Conservation (phyloP, 306 rosid genomes). For the Acacia confusa region DNA sequence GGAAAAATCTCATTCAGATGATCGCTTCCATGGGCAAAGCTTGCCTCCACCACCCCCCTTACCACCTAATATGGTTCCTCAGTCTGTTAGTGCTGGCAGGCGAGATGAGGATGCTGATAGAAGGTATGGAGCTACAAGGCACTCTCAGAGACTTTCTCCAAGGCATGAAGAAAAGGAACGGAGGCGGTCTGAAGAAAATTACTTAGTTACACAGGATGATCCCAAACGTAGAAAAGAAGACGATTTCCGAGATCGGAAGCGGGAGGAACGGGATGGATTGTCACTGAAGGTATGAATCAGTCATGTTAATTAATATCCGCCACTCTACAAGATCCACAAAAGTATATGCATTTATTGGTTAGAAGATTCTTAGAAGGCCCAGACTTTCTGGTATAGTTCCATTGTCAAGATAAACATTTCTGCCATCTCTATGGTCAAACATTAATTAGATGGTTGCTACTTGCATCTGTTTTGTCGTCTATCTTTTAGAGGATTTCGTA, state of each 20-base stretch:
- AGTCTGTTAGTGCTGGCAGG: slow-evolving; percentile 80
- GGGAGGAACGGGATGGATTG: slow-evolving; percentile 75
- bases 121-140: slow-evolving; percentile 84
- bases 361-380: not conserved
- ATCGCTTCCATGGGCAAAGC: slow-evolving; percentile 88
- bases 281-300: slow-evolving; percentile 63
- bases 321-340: slow-evolving; percentile 13
- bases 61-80: slow-evolving; percentile 94
- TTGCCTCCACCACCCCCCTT: slow-evolving; percentile 99
- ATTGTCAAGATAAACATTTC: not conserved
- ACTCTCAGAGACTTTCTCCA: slow-evolving; percentile 90
- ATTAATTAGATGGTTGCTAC: not conserved
- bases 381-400: not conserved
- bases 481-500: not conserved
- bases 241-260: slow-evolving; percentile 90
- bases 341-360: not conserved
- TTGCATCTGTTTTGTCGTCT: not conserved
- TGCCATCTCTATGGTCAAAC: not conserved
- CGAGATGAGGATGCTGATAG: slow-evolving; percentile 95
- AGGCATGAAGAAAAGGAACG: slow-evolving; percentile 96
- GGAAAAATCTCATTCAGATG: slow-evolving; percentile 84
- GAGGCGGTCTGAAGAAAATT: slow-evolving; percentile 82
- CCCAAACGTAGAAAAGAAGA: slow-evolving; percentile 90
- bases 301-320: slow-evolving; percentile 4
- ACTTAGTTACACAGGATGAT: slow-evolving; percentile 78